Base-by-base conservation (phyloP, 345 rosid genomes). In the Gossypium turneri region DNA sequence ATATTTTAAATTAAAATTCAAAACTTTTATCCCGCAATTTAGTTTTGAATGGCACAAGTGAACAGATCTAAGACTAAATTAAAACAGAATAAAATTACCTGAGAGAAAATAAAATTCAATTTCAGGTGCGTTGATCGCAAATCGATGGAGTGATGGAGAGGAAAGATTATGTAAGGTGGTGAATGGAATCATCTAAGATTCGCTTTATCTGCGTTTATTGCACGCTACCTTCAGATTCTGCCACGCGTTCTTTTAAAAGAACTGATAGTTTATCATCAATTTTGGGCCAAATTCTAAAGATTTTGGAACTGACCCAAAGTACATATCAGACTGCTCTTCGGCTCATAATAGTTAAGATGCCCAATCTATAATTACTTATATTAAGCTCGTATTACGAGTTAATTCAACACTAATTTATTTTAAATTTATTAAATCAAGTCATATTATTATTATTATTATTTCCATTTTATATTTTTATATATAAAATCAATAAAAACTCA, bases 141-240 rank as follows among this genome's bases (percentile, higher is more conserved):
- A 10, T 12, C 7, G 58, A 52, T 67, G 55, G n/a, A 7, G 57
- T 24, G 12, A 11, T 15, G 5, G 5, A 52, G 24, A 5, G 60
- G 60, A 27, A 59, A 59, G 25, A 55, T n/a, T 19, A 55, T n/a
- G 24, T 8, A 55, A 55, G 20, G 41, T 24, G 41, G 61, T 20
- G 73, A 52, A 69, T 3, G 44, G 60, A 70, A 52, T 70, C 73
- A 2, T 57, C 61, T 70, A 70, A 2, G 47, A 70, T 70, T 43
- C 61, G 47, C 27, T n/a, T 52, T 52, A 17, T 29, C 60, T 52
- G 73, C 73, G 27, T 70, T 52, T 29, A 9, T 1, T 70, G 61
- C 47, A 70, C 2, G 73, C 73, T 13, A n/a, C 15, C 12, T 10
- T 29, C 17, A 1, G 22, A 70, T 52, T 52, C 16, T 22, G 61